Evolutionary conservation across 164 flowering plant species (phyloP).

Genomic region (Santalum album): DNA sequence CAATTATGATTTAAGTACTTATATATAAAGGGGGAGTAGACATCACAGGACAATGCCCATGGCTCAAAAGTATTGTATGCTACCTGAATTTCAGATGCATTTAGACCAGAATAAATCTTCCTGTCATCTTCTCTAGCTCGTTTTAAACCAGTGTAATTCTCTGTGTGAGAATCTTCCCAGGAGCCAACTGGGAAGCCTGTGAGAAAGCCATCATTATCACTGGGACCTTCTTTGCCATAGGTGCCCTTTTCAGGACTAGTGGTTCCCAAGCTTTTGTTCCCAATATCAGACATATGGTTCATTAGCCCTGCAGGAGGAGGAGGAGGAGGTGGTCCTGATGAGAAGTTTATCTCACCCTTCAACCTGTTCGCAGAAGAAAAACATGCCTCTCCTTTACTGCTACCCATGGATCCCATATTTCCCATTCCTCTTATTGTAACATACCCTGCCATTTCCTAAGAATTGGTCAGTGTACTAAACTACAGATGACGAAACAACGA

Average conservation of each 20-base stretch:
- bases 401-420: conserved; percentile 28
- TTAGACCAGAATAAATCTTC: conserved; percentile 27
- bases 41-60: too few species aligned
- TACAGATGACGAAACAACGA: not conserved
- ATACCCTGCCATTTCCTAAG: conserved; percentile 34
- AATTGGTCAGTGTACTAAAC: not conserved
- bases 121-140: conserved; percentile 29
- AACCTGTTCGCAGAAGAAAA: conserved; percentile 32
- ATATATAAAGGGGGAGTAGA: too few species aligned
- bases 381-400: conserved; percentile 24
- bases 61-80: not conserved
- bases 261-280: conserved; percentile 24
- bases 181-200: conserved; percentile 39
- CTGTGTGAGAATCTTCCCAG: conserved; percentile 61
- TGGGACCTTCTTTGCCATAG: conserved; percentile 14
- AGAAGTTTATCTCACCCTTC: conserved; percentile 29
- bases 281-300: conserved; percentile 47
- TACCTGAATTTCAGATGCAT: conserved; percentile 39
- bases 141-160: conserved; percentile 25
- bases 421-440: conserved; percentile 43
- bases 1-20: too few species aligned
- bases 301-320: conserved; percentile 33
- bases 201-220: conserved; percentile 18
- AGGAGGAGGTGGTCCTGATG: conserved; percentile 32
- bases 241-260: conserved; percentile 22